Evolutionary conservation across 2,329 filamentous ascomycete genomes (phyloP), one percentile per base, ranked within the genome.

Genomic region (Paraconiothyrium sp.): DNA sequence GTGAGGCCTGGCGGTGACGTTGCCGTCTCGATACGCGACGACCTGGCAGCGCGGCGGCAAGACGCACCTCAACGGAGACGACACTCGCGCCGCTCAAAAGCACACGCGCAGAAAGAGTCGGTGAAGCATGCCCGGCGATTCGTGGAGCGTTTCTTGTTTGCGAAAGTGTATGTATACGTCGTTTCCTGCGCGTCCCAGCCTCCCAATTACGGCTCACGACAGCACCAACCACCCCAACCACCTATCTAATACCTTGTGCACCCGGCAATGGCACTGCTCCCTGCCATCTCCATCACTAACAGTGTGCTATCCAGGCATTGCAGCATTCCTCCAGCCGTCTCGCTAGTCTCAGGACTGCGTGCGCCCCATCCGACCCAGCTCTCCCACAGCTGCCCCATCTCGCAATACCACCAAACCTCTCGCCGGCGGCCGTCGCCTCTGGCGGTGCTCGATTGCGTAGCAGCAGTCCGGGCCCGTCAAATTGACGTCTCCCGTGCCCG

Each of bases 181-280:
- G 52, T 41, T 46, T 61, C 55, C 39, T 22, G 47, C 54, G 50
- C 47, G 44, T 61, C 61, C 67, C 67, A 67, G 61, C 67, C 65
- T 48, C 67, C 65, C 50, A 39, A 57, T 57, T 59, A 32, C 41
- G 35, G 41, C 48, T 35, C 46, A 57, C 61, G 59, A 39, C 61
- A 51, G 58, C 60, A 61, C 66, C 67, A 68, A 62, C 67, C 67
- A 62, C 67, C 67, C 62, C 59, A 63, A 63, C 58, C 62, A 59
- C 57, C 54, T 39, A 57, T 50, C 47, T 48, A 50, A 35, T 49
- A 35, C 59, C 35, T 24, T 55, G 48, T 35, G 41, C 54, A 34
- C 57, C 50, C 49, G 49, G 60, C 61, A 57, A 69, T 67, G 61
- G 56, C 57, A 51, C 54, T 61, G 57, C 48, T 61, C 65, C 63